Percentiles rank a stretch among this genome's conserved stretches.
These are phyloP conservation scores for Thermothelomyces thermophilus DNA, from an alignment of 2,329 filamentous ascomycete species.

Conservation along the genomic window DNA sequence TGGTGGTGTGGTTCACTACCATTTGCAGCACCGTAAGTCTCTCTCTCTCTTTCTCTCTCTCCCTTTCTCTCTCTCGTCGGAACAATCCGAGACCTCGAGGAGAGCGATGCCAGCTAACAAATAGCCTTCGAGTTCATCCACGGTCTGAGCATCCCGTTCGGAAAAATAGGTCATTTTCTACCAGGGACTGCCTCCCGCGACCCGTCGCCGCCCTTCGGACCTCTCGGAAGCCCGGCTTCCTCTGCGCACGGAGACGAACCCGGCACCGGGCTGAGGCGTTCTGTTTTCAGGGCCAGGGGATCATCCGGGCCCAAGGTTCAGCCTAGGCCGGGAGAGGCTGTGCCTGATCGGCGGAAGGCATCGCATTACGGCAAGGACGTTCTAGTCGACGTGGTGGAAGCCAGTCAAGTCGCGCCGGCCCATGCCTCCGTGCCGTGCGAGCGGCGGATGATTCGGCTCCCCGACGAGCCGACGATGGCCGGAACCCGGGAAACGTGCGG, in stretches of 20 bases:
- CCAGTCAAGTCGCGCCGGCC: neutral
- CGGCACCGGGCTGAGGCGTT: constrained; percentile 18
- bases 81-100: no score
- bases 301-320: no score
- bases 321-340: no score
- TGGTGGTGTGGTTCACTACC: constrained; percentile 80
- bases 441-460: constrained; percentile 39
- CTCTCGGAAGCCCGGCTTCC: no score
- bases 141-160: constrained; percentile 72
- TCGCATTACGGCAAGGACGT: neutral
- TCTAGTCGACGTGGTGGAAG: neutral
- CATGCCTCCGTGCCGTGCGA: constrained; percentile 18
- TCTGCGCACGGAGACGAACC: no score
- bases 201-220: no score
- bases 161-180: constrained; percentile 57
- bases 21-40: constrained; percentile 72
- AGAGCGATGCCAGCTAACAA: no score
- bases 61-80: no score
- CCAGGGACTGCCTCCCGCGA: constrained; percentile 56
- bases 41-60: neutral
- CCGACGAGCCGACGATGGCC: constrained; percentile 31
- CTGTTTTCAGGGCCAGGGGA: constrained; percentile 39
- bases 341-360: constrained; percentile 21
- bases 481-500: no score
- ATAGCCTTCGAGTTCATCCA: constrained; percentile 59